These are phyloP conservation scores for Eucalyptus melliodora DNA, from an alignment of 345 rosid genomes.

Conservation along the genomic window DNA sequence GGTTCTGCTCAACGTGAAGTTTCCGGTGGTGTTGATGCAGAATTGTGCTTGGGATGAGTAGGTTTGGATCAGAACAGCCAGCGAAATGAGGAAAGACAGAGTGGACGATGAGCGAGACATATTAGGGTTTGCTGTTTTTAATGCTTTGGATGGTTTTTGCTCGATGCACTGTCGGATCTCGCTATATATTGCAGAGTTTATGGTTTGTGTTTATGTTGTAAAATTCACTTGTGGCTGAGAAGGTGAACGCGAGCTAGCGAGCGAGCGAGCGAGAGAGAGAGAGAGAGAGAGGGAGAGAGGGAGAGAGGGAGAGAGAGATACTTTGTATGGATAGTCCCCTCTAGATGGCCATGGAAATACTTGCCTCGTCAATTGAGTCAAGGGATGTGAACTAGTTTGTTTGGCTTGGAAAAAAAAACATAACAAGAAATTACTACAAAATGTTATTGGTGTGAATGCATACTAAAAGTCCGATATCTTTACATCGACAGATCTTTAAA, in stretches of 20 bases:
- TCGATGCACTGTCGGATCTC: no score
- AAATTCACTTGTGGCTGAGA: no score
- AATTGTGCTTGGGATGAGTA: neutral
- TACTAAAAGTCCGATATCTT: no score
- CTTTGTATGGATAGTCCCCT: neutral
- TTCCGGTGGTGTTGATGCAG: neutral
- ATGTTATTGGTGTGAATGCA: no score
- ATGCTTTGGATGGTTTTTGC: no score
- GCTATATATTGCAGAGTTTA: no score
- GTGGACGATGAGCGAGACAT: neutral
- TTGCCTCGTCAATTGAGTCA: neutral
- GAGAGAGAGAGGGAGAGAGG: no score
- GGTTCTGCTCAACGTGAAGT: neutral
- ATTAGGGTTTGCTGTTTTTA: neutral
- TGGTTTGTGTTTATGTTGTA: no score
- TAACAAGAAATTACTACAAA: neutral
- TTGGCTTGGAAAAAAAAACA: neutral
- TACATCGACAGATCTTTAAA: rapidly evolving
- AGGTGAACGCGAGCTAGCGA: no score
- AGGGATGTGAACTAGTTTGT: neutral
- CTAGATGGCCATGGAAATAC: neutral
- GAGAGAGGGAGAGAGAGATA: neutral
- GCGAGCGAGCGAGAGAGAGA: no score
- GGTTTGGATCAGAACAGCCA: neutral
- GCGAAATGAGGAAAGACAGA: neutral